phyloP scores from a whole-genome alignment of 1,139 yeast species.

The Nakaseomyces kungkrabaensis region DNA sequence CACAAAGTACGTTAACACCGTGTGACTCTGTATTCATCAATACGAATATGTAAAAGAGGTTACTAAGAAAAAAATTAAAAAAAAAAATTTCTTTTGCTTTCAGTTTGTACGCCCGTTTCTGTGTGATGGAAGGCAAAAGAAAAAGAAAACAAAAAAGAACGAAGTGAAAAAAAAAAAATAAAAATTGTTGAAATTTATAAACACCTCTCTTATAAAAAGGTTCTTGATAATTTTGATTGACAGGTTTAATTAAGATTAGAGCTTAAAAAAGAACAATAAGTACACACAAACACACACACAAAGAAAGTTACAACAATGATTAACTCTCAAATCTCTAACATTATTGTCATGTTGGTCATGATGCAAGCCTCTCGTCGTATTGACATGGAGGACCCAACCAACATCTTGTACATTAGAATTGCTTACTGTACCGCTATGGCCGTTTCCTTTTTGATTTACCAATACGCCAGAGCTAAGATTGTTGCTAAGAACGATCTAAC shows the following conservation, averaged over 20 bases:
- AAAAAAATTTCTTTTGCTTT: too few species aligned
- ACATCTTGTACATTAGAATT: slow-evolving; percentile 66
- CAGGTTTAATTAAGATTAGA: not conserved
- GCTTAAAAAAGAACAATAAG: not conserved
- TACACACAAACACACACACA: not conserved
- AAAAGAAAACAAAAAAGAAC: not conserved
- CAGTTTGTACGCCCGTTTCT: not conserved
- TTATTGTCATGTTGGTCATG: slow-evolving; percentile 88
- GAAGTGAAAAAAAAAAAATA: not conserved
- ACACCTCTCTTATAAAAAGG: not conserved
- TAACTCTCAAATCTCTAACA: slow-evolving; percentile 83
- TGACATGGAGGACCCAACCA: slow-evolving; percentile 78
- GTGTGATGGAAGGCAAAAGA: not conserved
- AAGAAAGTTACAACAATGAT: slow-evolving; percentile 27
- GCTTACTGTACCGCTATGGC: slow-evolving; percentile 61
- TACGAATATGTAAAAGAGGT: too few species aligned
- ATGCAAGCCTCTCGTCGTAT: slow-evolving; percentile 91
- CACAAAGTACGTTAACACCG: too few species aligned
- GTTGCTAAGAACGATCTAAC: slow-evolving; percentile 78
- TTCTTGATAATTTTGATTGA: too few species aligned
- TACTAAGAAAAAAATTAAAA: too few species aligned
- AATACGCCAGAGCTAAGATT: slow-evolving; percentile 52
- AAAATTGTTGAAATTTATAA: not conserved
- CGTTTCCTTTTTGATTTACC: slow-evolving; percentile 56
- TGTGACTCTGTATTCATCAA: too few species aligned